Base-by-base conservation (phyloP, 768 basidiomycete species). In the Suillus sp. region DNA sequence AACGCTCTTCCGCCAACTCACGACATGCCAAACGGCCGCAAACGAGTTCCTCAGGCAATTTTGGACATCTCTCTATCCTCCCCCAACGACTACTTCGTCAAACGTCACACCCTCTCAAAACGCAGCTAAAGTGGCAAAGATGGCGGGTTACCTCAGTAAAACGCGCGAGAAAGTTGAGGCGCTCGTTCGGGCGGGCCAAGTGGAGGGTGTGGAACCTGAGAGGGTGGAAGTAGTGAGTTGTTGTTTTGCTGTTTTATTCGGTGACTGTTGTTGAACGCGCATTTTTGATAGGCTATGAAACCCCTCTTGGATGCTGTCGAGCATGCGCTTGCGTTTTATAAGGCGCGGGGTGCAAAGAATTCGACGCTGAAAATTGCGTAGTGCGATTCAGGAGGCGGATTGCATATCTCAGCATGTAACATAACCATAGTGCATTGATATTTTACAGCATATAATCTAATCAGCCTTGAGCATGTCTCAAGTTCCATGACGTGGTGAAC, bases 11-110 rank as follows among this genome's bases (percentile, higher is more conserved):
- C 82, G 86, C 61, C 89, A 95, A 77, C 90, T 98, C 85, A 87
- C 86, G 20, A 91, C 91, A 0, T 94, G 92, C 70, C 95, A 97
- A 71, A 93, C 93, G 1, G 91, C 96, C 3, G 90, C 96, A 13
- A 95, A 94, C 70, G 97, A 99, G 72, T 97, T 99, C 74, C 81
- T 99, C 16, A 88, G 96, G 34, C 97, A 99, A 73, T 98, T 95
- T 73, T 99, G 96, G 95, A 84, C 89, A 2, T 85, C 94, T 2
- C 84, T 92, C 57, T 91, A 94, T 66, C 96, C 95, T 6, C 86
- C 90, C 7, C 75, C 83, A 1, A 78, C 82, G 20, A 91, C 56
- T 7, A 80, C 83, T 0, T 72, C 84, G 3, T 77, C 79, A 5
- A 67, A 78, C 0, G 78, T 85, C 2, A 88, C 87, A 0, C 83